phyloP scores from a whole-genome alignment of 1,284 basidiomycete species.

The Trichosporon faecale region DNA sequence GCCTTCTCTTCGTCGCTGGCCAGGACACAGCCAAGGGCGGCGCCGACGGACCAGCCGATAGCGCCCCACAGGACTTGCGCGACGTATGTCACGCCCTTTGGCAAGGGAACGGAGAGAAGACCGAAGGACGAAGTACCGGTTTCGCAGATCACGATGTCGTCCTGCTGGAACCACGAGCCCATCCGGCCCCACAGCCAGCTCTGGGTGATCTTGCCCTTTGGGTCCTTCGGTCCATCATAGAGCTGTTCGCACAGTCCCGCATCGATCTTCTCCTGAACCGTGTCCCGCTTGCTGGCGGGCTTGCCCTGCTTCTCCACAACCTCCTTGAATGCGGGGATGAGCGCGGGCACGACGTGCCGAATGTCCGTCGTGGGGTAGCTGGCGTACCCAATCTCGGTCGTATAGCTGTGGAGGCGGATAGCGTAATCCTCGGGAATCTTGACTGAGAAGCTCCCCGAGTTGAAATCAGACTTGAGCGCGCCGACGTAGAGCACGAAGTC shows the following conservation, averaged over 20 bases:
- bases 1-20: constrained; percentile 67
- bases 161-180: constrained; percentile 68
- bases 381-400: constrained; percentile 62
- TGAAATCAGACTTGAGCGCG: constrained; percentile 80
- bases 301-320: constrained; percentile 30
- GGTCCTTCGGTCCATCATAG: constrained; percentile 17
- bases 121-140: constrained; percentile 69
- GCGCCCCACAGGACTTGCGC: constrained; percentile 60
- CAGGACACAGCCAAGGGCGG: constrained; percentile 52
- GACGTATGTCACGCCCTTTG: constrained; percentile 63
- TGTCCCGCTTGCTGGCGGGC: constrained; percentile 24
- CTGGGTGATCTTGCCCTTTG: constrained; percentile 61
- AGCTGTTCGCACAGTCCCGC: constrained; percentile 27
- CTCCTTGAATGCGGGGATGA: constrained; percentile 46
- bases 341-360: constrained; percentile 52
- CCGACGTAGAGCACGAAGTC: constrained; percentile 84
- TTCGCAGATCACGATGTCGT: constrained; percentile 76
- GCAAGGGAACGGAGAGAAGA: constrained; percentile 71
- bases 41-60: constrained; percentile 59
- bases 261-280: constrained; percentile 37
- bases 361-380: constrained; percentile 55
- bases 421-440: constrained; percentile 58
- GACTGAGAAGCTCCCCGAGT: constrained; percentile 59
- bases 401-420: constrained; percentile 75
- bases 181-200: constrained; percentile 82